These are phyloP conservation scores for Myriosclerotinia scirpicola DNA, from an alignment of 2,329 filamentous ascomycete genomes.

Conservation along the genomic window DNA sequence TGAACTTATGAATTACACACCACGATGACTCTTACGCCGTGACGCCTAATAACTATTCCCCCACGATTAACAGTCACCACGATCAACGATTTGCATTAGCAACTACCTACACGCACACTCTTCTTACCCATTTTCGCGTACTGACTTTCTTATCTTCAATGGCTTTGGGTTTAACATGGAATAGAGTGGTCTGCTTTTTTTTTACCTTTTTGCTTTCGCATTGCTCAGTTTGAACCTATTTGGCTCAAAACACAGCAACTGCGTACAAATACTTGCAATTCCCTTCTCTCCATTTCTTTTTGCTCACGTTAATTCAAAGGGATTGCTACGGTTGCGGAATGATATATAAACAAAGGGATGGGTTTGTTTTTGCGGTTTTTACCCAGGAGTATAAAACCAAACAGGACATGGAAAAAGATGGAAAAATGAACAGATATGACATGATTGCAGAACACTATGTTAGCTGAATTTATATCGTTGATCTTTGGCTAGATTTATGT, in stretches of 20 bases:
- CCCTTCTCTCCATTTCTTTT: background rate
- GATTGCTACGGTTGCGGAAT: background rate
- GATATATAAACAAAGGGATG: background rate
- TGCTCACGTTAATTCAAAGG: background rate
- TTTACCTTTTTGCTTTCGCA: background rate
- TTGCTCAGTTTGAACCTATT: background rate
- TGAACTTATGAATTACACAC: background rate
- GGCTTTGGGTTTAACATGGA: background rate
- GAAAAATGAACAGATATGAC: slow-evolving; percentile 1
- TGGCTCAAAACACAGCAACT: background rate
- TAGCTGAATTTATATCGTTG: background rate
- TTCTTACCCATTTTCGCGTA: background rate
- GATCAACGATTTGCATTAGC: background rate
- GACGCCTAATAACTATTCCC: background rate
- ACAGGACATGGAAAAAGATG: background rate
- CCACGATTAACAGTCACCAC: background rate
- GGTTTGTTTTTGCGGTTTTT: background rate
- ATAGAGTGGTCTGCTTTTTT: background rate
- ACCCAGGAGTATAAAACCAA: background rate
- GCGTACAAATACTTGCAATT: background rate
- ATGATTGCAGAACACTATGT: background rate
- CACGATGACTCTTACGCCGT: background rate
- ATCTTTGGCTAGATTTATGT: background rate
- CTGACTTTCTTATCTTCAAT: slow-evolving; percentile 7
- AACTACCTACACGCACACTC: background rate